phyloP scores from a whole-genome alignment of 768 basidiomycete genomes.

The Baorangia bicolor region DNA sequence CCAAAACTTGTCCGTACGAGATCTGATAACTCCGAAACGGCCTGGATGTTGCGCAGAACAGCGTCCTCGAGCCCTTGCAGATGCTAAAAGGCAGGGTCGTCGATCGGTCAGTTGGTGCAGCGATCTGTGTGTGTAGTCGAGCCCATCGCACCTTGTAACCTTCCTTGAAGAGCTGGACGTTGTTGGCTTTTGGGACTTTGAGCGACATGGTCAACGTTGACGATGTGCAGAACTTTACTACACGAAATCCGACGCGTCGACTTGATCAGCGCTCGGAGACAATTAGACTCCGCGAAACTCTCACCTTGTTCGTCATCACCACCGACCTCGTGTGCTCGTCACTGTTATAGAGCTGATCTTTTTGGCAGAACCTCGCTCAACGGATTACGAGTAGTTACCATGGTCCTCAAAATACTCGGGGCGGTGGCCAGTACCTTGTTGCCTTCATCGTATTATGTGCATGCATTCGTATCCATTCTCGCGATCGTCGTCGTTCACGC shows the following conservation, averaged over 20 bases:
- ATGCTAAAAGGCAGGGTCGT: constrained; percentile 43
- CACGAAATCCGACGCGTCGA: constrained; percentile 10
- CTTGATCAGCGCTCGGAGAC: neutral
- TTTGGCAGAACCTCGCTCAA: neutral
- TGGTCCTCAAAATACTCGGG: constrained; percentile 55
- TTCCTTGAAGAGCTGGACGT: constrained; percentile 93
- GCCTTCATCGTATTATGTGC: constrained; percentile 58
- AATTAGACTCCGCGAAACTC: constrained; percentile 16
- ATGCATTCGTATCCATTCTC: constrained; percentile 45
- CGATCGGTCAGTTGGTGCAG: constrained; percentile 2
- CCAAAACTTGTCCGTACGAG: constrained; percentile 96
- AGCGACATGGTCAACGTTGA: constrained; percentile 65
- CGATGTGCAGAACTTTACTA: neutral
- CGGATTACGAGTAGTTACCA: constrained; percentile 16
- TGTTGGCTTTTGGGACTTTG: constrained; percentile 89
- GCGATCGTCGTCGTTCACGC: constrained; percentile 50
- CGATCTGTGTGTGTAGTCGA: constrained; percentile 1
- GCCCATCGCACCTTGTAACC: constrained; percentile 78
- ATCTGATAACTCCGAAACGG: constrained; percentile 92
- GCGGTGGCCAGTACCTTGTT: constrained; percentile 42
- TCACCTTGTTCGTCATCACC: neutral
- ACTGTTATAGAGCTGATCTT: neutral
- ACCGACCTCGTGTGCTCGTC: neutral
- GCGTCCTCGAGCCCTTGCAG: constrained; percentile 93
- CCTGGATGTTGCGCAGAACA: constrained; percentile 94